Evolutionary conservation across 441 rosid species (phyloP), one percentile per base, ranked within the genome.

Genomic region (Erodium trifolium): DNA sequence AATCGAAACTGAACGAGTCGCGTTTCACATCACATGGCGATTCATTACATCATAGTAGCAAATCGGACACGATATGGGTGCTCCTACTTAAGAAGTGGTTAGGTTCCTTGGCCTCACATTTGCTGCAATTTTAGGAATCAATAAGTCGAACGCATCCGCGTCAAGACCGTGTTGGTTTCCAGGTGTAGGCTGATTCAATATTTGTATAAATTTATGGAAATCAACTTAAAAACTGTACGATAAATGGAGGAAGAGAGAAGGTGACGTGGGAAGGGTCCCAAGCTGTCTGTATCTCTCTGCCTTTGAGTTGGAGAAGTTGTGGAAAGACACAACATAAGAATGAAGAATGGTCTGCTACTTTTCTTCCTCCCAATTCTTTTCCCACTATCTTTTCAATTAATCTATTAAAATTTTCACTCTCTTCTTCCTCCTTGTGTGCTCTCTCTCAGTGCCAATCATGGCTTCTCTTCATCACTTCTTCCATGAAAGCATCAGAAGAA

Each of bases 371-470:
- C 45, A 39, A 39, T 39, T 39, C 45, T 9, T 39, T 39, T 39
- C 9, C 7, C 45, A 23, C 27, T 23, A n/a, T 23, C 27, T 2
- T 23, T 23, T 23, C 45, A 4, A 39, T 39, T 39, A 39, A 39
- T 39, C 45, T 5, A 39, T 39, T 4, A 4, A 39, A 5, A 5
- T 39, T 39, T 2, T 39, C 9, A 39, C 9, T 39, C 45, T 67
- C 49, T n/a, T 13, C n/a, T n/a, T 34, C 8, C 39, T 43, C 5
- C 2, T 31, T 3, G 9, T 47, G 13, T 9, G 53, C 10, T 14
- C 65, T 31, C 62, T 7, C 34, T 62, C 3, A 47, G 14, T 47
- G n/a, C 18, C 4, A 47, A 65, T 70, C 57, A 72, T 78, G 72
- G 69, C 62, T 51, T 19, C 60, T 43, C 68, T 72, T 34, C 71